Conservation (phyloP, 257 asterid genomes). For the Penstemon davidsonii region DNA sequence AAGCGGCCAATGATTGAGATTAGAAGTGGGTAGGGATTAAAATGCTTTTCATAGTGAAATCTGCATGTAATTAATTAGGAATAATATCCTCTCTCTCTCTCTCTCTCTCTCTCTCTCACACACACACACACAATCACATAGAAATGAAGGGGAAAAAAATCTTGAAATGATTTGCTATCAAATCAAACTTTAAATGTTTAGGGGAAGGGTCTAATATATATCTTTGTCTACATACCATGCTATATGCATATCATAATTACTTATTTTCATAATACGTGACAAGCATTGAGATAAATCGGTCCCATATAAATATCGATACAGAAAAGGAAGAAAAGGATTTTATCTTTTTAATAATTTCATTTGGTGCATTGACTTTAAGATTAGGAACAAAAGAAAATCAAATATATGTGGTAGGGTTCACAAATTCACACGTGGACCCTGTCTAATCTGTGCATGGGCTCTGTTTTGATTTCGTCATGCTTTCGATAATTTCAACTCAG, state of each 20-base stretch:
- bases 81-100: constrained; percentile 22
- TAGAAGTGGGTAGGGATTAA: constrained; percentile 37
- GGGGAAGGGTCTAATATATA: constrained; percentile 4
- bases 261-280: constrained; percentile 29
- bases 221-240: constrained; percentile 27
- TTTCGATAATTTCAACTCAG: constrained; percentile 57
- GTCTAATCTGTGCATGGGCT: constrained; percentile 34
- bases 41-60: constrained; percentile 29
- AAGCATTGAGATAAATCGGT: constrained; percentile 12
- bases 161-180: constrained; percentile 33
- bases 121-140: background rate
- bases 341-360: constrained; percentile 12
- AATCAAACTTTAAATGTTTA: constrained; percentile 10
- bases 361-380: constrained; percentile 34
- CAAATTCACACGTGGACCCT: constrained; percentile 32
- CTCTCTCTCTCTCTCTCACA: constrained; percentile 14
- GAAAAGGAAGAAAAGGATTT: constrained; percentile 6
- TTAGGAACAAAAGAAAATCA: background rate
- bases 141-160: constrained; percentile 6
- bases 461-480: constrained; percentile 68
- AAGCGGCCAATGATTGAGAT: constrained; percentile 54
- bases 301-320: constrained; percentile 18
- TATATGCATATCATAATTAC: constrained; percentile 14
- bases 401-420: constrained; percentile 15
- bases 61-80: constrained; percentile 36